Evolutionary conservation across 129 eudicot genomes (phyloP), one percentile per base, ranked within the genome.

Genomic region (Escallonia rubra): DNA sequence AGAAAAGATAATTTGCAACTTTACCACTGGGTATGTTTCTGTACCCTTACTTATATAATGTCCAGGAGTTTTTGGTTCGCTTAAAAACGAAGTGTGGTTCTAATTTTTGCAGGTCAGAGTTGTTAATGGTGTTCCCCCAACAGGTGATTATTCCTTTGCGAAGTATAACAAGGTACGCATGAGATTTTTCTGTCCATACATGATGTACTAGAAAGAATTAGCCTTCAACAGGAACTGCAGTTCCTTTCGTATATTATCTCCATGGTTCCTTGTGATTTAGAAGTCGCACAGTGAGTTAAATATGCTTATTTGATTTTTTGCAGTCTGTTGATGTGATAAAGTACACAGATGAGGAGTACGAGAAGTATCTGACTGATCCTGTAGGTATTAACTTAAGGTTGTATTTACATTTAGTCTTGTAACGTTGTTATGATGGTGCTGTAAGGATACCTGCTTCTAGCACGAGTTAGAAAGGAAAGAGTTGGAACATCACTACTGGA

Each of bases 311-410:
- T 68, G 64, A 69, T 72, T 63, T 64, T 42, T 11, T 84, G 78
- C 95, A 93, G 99, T 84, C 85, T 50, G 87, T 89, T 77, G 95
- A 93, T 72, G 81, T 86, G 65, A 73, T 80, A 75, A 87, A 87
- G 79, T 93, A 89, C 92, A 93, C 99, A 14, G 90, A 93, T 44
- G 96, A 86, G 72, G 99, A 93, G 86, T 93, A 93, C 44, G 90
- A 89, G 71, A 93, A 89, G 78, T 73, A 80, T 73, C 74, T 89
- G 80, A 75, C 66, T n/a, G 90, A 93, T 85, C 88, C 88, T 63
- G 99, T 93, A 79, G 56, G 99, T 84, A 68, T 51, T 47, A 56
- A 54, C 41, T 40, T 48, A 38, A 38, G 43, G 39, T 38, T 66
- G 10, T 40, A 16, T 7, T 14, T 63, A 4, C 69, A 62, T 1